Evolutionary conservation across 192 early-diverging fungal genomes (phyloP).

Genomic region (Coemansia sp.): DNA sequence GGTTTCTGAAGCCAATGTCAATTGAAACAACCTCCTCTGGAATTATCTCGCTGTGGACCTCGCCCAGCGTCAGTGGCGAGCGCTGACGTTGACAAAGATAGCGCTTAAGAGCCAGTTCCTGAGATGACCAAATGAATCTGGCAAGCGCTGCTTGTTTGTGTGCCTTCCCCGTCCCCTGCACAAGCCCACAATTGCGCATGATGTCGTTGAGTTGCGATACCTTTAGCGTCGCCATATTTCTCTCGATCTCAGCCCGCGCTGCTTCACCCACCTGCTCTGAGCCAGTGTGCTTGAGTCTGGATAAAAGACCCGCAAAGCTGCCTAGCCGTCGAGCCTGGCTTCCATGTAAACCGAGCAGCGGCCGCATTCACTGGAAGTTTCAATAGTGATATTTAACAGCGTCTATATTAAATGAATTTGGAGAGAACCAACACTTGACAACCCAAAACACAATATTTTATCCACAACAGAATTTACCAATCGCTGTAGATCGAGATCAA

Average conservation of each 20-base stretch:
- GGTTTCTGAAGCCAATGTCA: conserved; percentile 52
- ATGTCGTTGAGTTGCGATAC: conserved; percentile 27
- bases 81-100: conserved; percentile 1
- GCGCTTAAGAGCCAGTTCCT: conserved; percentile 22
- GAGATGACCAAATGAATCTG: conserved; percentile 33
- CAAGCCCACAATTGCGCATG: conserved; percentile 38
- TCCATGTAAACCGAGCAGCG: background rate
- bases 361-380: background rate
- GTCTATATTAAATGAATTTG: too few species aligned
- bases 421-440: too few species aligned
- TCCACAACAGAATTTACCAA: too few species aligned
- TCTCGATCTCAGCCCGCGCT: conserved; percentile 11
- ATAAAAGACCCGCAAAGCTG: background rate
- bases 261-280: background rate
- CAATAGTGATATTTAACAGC: background rate
- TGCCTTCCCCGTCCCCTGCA: conserved; percentile 32
- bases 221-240: conserved; percentile 20
- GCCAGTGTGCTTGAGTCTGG: background rate
- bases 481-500: too few species aligned
- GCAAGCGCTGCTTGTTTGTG: conserved; percentile 31
- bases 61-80: background rate
- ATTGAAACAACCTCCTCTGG: conserved; percentile 50
- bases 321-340: background rate
- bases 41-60: conserved; percentile 18
- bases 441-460: too few species aligned